phyloP scores from a whole-genome alignment of 495 filamentous ascomycete species.

The Filosporella fistucella region DNA sequence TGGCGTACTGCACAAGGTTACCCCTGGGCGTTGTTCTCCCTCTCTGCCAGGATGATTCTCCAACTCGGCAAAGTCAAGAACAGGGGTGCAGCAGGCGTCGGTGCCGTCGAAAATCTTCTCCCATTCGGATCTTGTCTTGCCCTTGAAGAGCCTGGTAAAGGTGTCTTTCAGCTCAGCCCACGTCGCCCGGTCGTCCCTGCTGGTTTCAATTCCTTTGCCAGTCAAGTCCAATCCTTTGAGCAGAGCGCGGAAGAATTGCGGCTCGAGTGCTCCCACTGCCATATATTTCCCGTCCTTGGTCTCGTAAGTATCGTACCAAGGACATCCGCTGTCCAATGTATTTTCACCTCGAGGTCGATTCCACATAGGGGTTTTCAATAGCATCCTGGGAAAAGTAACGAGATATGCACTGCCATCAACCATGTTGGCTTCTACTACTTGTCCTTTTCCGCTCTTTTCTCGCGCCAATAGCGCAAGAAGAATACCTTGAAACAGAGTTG shows the following conservation, averaged over 20 bases:
- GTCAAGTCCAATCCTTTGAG: conserved; percentile 59
- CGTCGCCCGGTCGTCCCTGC: conserved; percentile 47
- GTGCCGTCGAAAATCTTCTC: conserved; percentile 79
- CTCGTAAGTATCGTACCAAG: conserved; percentile 85
- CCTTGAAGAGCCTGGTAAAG: conserved; percentile 62
- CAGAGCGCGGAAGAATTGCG: conserved; percentile 71
- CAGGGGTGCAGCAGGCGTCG: conserved; percentile 89
- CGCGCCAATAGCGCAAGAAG: conserved; percentile 55
- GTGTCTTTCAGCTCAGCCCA: conserved; percentile 61
- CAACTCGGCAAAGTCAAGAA: conserved; percentile 70
- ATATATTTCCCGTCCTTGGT: conserved; percentile 79
- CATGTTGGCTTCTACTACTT: conserved; percentile 95
- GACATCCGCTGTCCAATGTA: conserved; percentile 75
- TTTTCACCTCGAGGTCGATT: conserved; percentile 64
- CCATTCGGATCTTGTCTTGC: conserved; percentile 77
- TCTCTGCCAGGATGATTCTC: conserved; percentile 46
- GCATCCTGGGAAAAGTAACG: conserved; percentile 67
- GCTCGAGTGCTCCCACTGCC: conserved; percentile 87
- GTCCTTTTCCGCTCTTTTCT: conserved; percentile 61
- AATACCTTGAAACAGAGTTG: conserved; percentile 66
- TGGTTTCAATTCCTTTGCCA: conserved; percentile 44
- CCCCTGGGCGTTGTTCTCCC: conserved; percentile 72
- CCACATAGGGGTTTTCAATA: conserved; percentile 55
- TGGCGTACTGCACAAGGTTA: conserved; percentile 65
- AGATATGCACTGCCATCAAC: conserved; percentile 83